Conservation (phyloP, 331 rosid species). For the Telfairia occidentalis region DNA sequence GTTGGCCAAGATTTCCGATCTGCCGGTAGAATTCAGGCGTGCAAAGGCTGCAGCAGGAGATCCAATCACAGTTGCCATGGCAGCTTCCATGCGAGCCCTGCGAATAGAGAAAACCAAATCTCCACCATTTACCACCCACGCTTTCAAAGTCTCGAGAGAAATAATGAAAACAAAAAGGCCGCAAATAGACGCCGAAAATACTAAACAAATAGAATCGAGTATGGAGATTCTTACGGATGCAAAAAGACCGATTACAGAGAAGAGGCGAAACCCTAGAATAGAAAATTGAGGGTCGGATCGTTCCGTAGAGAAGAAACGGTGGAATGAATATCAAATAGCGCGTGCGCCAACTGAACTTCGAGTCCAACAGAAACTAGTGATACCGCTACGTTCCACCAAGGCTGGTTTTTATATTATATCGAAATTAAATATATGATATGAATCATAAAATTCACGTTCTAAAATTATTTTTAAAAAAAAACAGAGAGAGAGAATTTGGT, state of each 20-base stretch:
- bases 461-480: neutral
- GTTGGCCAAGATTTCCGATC: slow-evolving; percentile 25
- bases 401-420: neutral
- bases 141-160: neutral
- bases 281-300: neutral
- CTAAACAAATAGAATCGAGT: neutral
- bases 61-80: slow-evolving; percentile 27
- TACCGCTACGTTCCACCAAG: neutral
- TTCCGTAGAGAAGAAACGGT: neutral
- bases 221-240: neutral
- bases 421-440: neutral
- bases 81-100: slow-evolving; percentile 41
- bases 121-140: neutral
- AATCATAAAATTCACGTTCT: neutral
- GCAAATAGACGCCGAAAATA: neutral
- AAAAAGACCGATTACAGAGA: neutral
- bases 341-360: neutral
- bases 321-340: neutral
- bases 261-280: slow-evolving; percentile 6
- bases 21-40: slow-evolving; percentile 19
- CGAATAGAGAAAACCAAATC: neutral
- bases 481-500: too few relatives aligned
- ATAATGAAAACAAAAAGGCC: neutral
- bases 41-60: slow-evolving; percentile 24
- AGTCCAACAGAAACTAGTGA: neutral